Conservation (phyloP, 768 basidiomycete species). For the Collybia mongolica region DNA sequence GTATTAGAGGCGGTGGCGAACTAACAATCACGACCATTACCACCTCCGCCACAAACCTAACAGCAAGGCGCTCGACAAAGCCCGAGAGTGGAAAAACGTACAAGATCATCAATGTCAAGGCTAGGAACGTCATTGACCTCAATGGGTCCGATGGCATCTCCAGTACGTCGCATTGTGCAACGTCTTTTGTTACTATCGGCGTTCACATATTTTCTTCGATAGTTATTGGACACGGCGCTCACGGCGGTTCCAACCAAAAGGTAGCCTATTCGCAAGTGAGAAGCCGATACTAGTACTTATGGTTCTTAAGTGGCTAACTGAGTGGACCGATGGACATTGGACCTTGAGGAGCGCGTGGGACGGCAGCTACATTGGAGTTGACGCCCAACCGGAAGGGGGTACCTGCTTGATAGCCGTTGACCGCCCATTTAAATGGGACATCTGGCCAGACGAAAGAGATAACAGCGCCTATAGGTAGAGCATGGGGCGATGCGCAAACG, state of each 20-base stretch:
- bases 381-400: conserved; percentile 2
- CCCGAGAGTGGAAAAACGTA: conserved; percentile 11
- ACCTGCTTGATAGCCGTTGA: conserved; percentile 10
- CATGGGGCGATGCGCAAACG: neutral
- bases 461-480: conserved; percentile 16
- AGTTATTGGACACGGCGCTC: conserved; percentile 40
- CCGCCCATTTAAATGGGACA: conserved; percentile 16
- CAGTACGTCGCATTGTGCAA: conserved; percentile 22
- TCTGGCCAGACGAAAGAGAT: conserved; percentile 16
- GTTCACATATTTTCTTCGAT: neutral
- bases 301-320: conserved; percentile 17
- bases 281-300: neutral
- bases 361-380: conserved; percentile 17
- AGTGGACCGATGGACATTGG: conserved; percentile 11
- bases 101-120: conserved; percentile 26
- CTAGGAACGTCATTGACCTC: conserved; percentile 42
- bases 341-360: conserved; percentile 14
- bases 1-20: conserved; percentile 21
- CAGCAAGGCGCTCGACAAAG: neutral
- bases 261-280: conserved; percentile 19
- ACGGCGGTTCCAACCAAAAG: conserved; percentile 42
- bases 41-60: conserved; percentile 24
- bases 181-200: neutral
- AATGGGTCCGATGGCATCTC: conserved; percentile 41
- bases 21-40: conserved; percentile 30